Conservation (phyloP, 1,284 basidiomycete species). For the Trametes pubescens region DNA sequence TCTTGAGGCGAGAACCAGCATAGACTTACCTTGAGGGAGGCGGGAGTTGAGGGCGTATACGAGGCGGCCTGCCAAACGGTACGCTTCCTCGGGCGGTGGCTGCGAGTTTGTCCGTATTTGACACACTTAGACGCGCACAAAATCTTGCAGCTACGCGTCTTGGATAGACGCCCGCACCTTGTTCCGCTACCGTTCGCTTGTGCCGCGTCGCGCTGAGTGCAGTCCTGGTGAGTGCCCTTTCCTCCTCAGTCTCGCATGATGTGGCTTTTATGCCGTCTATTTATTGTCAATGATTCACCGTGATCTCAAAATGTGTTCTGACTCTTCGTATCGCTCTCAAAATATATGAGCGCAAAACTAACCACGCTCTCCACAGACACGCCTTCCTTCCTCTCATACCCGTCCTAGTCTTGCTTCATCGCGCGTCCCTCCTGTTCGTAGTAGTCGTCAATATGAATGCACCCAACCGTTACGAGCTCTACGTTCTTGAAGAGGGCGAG, state of each 20-base stretch:
- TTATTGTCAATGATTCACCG: slow-evolving; percentile 74
- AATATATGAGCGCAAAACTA: not conserved
- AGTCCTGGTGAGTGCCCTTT: slow-evolving; percentile 31
- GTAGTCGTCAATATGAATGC: slow-evolving; percentile 77
- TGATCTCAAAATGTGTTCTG: slow-evolving; percentile 61
- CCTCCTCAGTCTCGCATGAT: slow-evolving; percentile 49
- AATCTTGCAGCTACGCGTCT: slow-evolving; percentile 15
- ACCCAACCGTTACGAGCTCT: slow-evolving; percentile 91
- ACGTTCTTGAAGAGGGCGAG: slow-evolving; percentile 92
- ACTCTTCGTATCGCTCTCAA: slow-evolving; percentile 22
- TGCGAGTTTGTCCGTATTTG: slow-evolving; percentile 46
- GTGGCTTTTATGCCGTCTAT: slow-evolving; percentile 57
- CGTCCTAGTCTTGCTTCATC: slow-evolving; percentile 2
- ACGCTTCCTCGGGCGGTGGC: slow-evolving; percentile 34
- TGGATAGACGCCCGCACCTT: slow-evolving; percentile 19
- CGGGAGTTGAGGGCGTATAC: slow-evolving; percentile 46
- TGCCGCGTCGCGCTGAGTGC: slow-evolving; percentile 17
- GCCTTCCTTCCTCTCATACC: not conserved
- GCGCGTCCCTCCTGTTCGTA: slow-evolving; percentile 21
- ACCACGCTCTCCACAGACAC: slow-evolving; percentile 7
- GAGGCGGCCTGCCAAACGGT: slow-evolving; percentile 21
- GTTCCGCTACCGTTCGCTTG: slow-evolving; percentile 21
- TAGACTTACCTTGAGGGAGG: slow-evolving; percentile 71
- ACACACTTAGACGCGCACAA: slow-evolving; percentile 42
- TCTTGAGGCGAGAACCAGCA: slow-evolving; percentile 37